Evolutionary conservation across 768 basidiomycete species (phyloP).

Genomic region (Dacryopinax primogenitus): DNA sequence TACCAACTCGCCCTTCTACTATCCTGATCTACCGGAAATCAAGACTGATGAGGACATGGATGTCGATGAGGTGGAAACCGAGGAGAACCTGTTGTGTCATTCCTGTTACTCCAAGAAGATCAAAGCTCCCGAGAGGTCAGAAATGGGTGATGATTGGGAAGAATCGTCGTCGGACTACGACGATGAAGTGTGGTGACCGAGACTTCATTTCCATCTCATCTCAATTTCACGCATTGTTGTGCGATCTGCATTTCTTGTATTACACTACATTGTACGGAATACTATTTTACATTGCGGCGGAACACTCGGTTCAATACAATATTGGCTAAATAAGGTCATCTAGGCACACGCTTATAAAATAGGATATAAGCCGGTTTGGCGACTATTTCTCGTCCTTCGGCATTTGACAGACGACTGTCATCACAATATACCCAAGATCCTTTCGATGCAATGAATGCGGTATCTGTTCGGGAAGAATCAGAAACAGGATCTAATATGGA

Average conservation of each 20-base stretch:
- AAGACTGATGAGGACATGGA: neutral
- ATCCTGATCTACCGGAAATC: neutral
- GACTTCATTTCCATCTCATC: neutral
- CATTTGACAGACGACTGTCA: slow-evolving; percentile 70
- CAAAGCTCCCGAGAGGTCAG: neutral
- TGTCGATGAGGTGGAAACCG: neutral
- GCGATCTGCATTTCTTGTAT: slow-evolving; percentile 6
- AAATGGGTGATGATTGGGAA: neutral
- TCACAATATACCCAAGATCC: slow-evolving; percentile 90
- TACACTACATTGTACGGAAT: slow-evolving; percentile 9
- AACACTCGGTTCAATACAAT: neutral
- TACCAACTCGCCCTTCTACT: slow-evolving; percentile 4
- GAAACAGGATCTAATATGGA: slow-evolving; percentile 3
- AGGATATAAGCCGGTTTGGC: slow-evolving; percentile 30
- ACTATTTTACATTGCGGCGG: slow-evolving; percentile 6
- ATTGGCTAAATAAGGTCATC: neutral
- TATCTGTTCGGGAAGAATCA: slow-evolving; percentile 44
- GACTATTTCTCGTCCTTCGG: slow-evolving; percentile 68
- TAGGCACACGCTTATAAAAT: slow-evolving; percentile 20
- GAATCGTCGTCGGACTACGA: neutral
- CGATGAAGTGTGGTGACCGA: neutral
- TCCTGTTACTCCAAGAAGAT: neutral
- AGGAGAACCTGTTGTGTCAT: slow-evolving; percentile 1
- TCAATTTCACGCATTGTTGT: neutral
- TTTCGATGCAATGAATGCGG: slow-evolving; percentile 76